These are phyloP conservation scores for Sarocladium kiliense DNA, from an alignment of 2,329 filamentous ascomycete genomes.

Conservation along the genomic window DNA sequence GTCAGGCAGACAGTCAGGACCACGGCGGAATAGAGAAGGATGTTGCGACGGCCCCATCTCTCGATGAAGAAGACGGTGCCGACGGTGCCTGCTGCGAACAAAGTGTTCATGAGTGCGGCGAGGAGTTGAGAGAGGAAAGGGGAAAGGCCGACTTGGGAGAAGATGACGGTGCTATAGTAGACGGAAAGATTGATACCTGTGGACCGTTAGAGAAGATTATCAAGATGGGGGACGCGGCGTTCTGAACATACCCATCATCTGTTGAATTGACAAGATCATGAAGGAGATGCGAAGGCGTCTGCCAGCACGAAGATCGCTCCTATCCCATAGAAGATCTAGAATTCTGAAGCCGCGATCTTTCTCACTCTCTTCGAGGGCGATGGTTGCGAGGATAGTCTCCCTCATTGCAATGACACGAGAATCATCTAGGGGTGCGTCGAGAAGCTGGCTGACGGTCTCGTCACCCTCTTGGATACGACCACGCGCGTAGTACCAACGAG, in stretches of 20 bases:
- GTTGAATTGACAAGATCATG: neutral
- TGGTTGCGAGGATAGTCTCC: slow-evolving; percentile 9
- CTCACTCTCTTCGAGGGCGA: neutral
- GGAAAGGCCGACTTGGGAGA: slow-evolving; percentile 12
- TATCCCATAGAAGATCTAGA: neutral
- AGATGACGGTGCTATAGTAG: slow-evolving; percentile 14
- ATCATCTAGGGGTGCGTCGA: neutral
- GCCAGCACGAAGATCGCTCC: slow-evolving; percentile 11
- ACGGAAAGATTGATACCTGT: slow-evolving; percentile 14
- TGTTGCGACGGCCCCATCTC: slow-evolving; percentile 14
- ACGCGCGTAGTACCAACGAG: neutral
- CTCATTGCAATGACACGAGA: neutral
- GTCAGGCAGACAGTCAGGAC: neutral
- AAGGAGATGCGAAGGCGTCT: neutral
- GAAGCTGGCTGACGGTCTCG: neutral
- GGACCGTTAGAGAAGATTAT: slow-evolving; percentile 11
- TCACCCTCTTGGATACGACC: neutral
- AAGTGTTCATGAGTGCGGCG: slow-evolving; percentile 11
- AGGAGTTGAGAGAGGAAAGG: slow-evolving; percentile 10
- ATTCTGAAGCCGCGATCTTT: neutral
- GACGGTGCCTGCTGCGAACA: slow-evolving; percentile 8
- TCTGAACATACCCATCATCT: neutral
- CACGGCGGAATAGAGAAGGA: neutral
- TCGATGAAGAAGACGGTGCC: slow-evolving; percentile 9
- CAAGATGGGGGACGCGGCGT: neutral